Evolutionary conservation across 2,329 filamentous ascomycete species (phyloP), one percentile per base, ranked within the genome.

Genomic region (Chrysosporium keratinophilum): DNA sequence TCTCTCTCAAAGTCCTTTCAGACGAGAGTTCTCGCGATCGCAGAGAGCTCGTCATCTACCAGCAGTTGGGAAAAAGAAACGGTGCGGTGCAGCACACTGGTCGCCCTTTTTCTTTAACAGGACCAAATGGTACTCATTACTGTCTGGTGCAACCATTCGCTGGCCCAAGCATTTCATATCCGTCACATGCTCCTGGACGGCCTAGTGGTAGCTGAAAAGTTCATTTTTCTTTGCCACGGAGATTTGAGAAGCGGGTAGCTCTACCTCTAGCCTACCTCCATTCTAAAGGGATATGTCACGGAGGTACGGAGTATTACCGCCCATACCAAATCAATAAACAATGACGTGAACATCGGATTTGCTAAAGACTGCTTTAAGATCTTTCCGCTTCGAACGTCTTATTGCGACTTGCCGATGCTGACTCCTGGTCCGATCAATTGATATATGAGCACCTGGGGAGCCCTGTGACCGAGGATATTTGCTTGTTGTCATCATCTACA

Each of bases 101-200:
- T 33, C 43, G 39, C 20, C 19, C 40, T 17, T 59, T 76, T 37
- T 37, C 67, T 6, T 48, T 71, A 43, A 41, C 59, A 1, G 72
- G 74, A 9, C 72, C 72, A 5, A 77, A 77, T 60, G 72, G 74
- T 10, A 62, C 33, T 2, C 74, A 77, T 57, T 57, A 64, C n/a
- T 77, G 73, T 58, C 59, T 76, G 0, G 54, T 57, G 48, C 54
- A 28, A 9, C 19, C 7, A 23, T 39, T 58, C 34, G 35, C 44
- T 40, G 56, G 54, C 9, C 52, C 42, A 7, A 58, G 47, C 47
- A 7, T 56, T 10, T 14, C 33, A 12, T 7, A 49, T n/a, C n/a
- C 53, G 23, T 55, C 54, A 19, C 28, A 46, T 5, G 19, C n/a
- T 14, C 51, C 47, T 19, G 47, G 44, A 12, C 17, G 44, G 20